Evolutionary conservation across 2,329 filamentous ascomycete species (phyloP), one percentile per base, ranked within the genome.

Genomic region (Waltergamsia citrina): DNA sequence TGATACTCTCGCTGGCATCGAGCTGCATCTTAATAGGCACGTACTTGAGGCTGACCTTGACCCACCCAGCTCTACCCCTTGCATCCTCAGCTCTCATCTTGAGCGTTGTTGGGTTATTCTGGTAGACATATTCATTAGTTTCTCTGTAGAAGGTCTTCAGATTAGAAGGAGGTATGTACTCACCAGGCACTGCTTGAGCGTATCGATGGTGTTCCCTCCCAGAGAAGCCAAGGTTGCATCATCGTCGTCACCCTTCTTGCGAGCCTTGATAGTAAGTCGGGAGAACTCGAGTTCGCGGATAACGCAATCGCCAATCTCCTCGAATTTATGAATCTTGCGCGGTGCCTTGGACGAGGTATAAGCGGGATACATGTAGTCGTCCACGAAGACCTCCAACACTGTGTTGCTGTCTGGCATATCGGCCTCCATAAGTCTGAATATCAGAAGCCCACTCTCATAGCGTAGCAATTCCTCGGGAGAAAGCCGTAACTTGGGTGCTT

Each of bases 241-340:
- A 34, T 81, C 74, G 43, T 94, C 82, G 12, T 82, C 73, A 43
- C 94, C 81, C 14, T 76, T 69, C 49, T 90, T 83, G 28, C 86
- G 78, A 31, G 95, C 70, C 37, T 87, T 84, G 43, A 98, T 71
- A 0, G 88, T 96, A 38, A 98, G 77, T 44, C 82, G 84, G 4
- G 92, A 98, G 47, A 95, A 88, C 43, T 98, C 93, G n/a, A 98
- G 71, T 57, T 98, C 92, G 41, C 92, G 85, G 39, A 98, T 84
- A 59, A 98, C 87, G 35, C 87, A 92, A 58, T 98, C 92, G 32
- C 90, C 88, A 50, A 88, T 87, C 59, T 98, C 92, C 46, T 92
- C 85, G 56, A 96, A 86, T 34, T 75, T 83, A 51, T 79, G 73
- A 9, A 69, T 63, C 46, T 70, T 81, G 26, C 69, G 72, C 49